These are phyloP conservation scores for Beauveria sp. DNA, from an alignment of 2,329 filamentous ascomycete genomes.

Conservation along the genomic window DNA sequence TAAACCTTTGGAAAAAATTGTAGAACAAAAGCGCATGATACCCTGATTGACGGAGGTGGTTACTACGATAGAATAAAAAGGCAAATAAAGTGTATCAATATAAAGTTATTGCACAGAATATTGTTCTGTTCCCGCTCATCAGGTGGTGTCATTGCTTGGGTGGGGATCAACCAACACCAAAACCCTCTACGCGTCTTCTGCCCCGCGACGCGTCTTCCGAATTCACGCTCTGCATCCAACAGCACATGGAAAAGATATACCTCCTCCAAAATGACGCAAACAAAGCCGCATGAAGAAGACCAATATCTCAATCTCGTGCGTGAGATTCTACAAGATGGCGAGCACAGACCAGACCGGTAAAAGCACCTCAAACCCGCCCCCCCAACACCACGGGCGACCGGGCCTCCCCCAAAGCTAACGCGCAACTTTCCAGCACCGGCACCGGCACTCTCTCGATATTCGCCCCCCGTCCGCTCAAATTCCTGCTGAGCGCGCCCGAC, in stretches of 20 bases:
- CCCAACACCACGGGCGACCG: background rate
- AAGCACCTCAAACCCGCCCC: background rate
- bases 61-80: background rate
- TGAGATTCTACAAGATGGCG: constrained; percentile 73
- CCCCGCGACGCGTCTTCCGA: constrained; percentile 11
- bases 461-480: constrained; percentile 78
- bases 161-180: background rate
- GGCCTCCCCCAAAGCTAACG: constrained; percentile 1
- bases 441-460: constrained; percentile 90
- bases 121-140: background rate
- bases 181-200: constrained; percentile 7
- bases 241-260: background rate
- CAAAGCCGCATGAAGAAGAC: constrained; percentile 68
- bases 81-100: background rate
- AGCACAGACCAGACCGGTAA: constrained; percentile 81
- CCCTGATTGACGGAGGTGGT: background rate
- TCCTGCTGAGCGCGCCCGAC: constrained; percentile 59
- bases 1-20: constrained; percentile 19
- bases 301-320: constrained; percentile 90
- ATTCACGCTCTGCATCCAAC: background rate
- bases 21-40: constrained; percentile 4
- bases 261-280: constrained; percentile 1
- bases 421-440: constrained; percentile 59
- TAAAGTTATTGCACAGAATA: background rate
- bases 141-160: background rate